Conservation (phyloP, 768 basidiomycete genomes). For the Lentinula detonsa region DNA sequence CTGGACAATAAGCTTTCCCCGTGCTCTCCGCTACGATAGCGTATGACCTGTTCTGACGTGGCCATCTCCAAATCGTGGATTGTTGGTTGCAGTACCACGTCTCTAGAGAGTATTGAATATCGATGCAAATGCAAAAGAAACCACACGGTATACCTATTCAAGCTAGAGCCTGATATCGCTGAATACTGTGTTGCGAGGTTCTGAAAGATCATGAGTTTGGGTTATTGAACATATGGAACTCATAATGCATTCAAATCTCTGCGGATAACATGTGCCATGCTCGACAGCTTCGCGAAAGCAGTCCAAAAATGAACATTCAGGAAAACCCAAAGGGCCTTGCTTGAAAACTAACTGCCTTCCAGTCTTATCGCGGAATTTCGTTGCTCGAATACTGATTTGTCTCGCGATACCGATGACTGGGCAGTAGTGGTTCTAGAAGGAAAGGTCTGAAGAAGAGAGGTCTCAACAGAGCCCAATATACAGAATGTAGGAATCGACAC, state of each 20-base stretch:
- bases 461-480: not conserved
- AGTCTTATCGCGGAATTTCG: not conserved
- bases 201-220: not conserved
- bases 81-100: not conserved
- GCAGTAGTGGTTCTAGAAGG: not conserved
- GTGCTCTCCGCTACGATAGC: not conserved
- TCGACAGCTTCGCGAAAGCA: not conserved
- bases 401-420: not conserved
- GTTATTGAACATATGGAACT: not conserved
- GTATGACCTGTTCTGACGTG: conserved; percentile 2
- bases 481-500: not conserved
- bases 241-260: not conserved
- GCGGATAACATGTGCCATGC: not conserved
- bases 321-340: not conserved
- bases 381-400: not conserved
- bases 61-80: not conserved
- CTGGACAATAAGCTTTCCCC: not conserved
- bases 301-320: not conserved
- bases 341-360: not conserved
- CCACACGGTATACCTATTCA: not conserved
- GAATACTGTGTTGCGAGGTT: not conserved
- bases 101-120: not conserved
- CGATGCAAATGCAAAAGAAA: not conserved
- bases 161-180: not conserved
- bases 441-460: not conserved